phyloP scores from a whole-genome alignment of 2,329 filamentous ascomycete genomes.

The Sarocladium strictum region DNA sequence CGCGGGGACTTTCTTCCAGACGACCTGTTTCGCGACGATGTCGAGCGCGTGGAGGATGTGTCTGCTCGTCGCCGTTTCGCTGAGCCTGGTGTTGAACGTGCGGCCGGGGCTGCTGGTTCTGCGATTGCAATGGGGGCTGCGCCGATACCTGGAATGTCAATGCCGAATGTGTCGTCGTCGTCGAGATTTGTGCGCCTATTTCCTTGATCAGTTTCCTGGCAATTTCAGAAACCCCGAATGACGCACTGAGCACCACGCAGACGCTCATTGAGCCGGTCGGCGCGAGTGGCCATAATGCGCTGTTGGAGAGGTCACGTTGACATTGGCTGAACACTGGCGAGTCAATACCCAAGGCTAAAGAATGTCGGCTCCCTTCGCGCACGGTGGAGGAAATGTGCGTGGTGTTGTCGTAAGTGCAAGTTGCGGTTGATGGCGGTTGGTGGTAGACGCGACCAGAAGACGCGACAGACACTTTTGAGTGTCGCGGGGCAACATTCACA shows the following conservation, averaged over 20 bases:
- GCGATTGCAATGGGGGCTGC: conserved; percentile 15
- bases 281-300: conserved; percentile 30
- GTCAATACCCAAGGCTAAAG: too few species aligned
- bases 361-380: too few species aligned
- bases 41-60: conserved; percentile 4
- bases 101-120: conserved; percentile 18
- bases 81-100: conserved; percentile 35
- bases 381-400: too few species aligned
- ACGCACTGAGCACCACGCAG: conserved; percentile 58
- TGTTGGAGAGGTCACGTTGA: background rate
- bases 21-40: background rate
- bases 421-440: too few species aligned
- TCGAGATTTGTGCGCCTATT: conserved; percentile 49
- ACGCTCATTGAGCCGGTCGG: conserved; percentile 58
- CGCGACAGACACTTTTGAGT: background rate
- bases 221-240: background rate
- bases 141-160: conserved; percentile 27
- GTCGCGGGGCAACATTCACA: conserved; percentile 7
- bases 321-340: background rate
- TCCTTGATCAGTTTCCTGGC: conserved; percentile 8
- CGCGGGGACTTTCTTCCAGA: background rate
- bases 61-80: conserved; percentile 38
- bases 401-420: too few species aligned
- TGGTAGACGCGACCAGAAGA: too few species aligned
- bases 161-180: conserved; percentile 50